Conservation (phyloP, 768 basidiomycete species). For the Rhizopogon sp. region DNA sequence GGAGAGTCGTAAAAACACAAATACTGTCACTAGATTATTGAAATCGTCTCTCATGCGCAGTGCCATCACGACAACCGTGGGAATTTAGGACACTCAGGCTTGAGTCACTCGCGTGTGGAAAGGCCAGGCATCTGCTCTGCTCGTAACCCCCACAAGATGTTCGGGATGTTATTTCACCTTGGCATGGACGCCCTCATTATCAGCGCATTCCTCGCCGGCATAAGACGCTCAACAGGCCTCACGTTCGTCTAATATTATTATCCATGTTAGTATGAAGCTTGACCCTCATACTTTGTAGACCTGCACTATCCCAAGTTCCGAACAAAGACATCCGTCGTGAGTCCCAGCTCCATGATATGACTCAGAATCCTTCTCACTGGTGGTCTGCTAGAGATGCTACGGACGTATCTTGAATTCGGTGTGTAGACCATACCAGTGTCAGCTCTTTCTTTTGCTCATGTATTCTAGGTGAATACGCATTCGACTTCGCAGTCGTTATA, state of each 20-base stretch:
- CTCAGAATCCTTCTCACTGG: neutral
- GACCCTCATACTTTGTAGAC: slow-evolving; percentile 36
- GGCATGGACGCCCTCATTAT: slow-evolving; percentile 77
- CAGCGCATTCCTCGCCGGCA: slow-evolving; percentile 78
- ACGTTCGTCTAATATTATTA: slow-evolving; percentile 50
- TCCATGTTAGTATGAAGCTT: neutral
- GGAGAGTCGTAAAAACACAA: too few species aligned
- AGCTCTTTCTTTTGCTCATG: neutral
- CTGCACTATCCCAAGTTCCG: slow-evolving; percentile 67
- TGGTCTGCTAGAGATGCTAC: slow-evolving; percentile 51
- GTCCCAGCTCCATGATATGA: slow-evolving; percentile 23
- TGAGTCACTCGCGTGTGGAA: too few species aligned
- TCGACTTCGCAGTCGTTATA: slow-evolving; percentile 83
- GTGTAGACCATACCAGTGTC: slow-evolving; percentile 15
- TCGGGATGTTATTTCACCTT: slow-evolving; percentile 47
- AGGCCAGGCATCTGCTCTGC: neutral
- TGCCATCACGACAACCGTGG: too few species aligned
- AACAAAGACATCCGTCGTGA: slow-evolving; percentile 88
- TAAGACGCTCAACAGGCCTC: slow-evolving; percentile 77
- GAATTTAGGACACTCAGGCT: too few species aligned
- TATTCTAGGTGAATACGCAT: slow-evolving; percentile 72
- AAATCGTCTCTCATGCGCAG: too few species aligned
- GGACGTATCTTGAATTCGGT: slow-evolving; percentile 80
- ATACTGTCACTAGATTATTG: too few species aligned
- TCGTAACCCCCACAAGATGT: slow-evolving; percentile 13